Conservation (phyloP, 176 grass and related monocot species). For the Oryza officinalis region DNA sequence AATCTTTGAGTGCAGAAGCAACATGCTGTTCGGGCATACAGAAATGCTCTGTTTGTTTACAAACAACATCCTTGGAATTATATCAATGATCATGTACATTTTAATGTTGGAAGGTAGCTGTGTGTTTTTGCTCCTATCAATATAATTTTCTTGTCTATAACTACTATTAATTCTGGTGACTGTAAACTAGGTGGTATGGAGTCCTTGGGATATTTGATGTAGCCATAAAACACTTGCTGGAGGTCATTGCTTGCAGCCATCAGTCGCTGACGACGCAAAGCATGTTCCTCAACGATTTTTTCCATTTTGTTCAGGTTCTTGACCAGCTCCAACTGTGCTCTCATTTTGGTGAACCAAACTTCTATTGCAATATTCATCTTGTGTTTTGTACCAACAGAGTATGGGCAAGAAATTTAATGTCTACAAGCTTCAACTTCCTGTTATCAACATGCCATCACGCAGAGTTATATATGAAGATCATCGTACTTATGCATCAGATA, state of each 20-base stretch:
- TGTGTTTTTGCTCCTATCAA: conserved; percentile 29
- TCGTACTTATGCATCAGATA: conserved; percentile 82
- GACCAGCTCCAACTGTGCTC: conserved; percentile 1
- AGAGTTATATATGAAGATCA: conserved; percentile 92
- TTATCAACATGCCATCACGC: conserved; percentile 81
- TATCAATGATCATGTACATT: conserved; percentile 98
- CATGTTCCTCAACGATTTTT: conserved; percentile 87
- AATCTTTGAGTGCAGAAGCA: conserved; percentile 69
- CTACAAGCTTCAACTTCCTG: conserved; percentile 86
- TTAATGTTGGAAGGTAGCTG: conserved; percentile 93
- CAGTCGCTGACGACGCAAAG: conserved; percentile 81
- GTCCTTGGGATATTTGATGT: conserved; percentile 89
- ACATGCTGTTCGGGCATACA: conserved; percentile 88
- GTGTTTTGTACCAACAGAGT: conserved; percentile 46
- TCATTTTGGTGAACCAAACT: conserved; percentile 20
- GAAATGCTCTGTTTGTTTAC: conserved; percentile 92
- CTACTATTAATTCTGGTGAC: conserved; percentile 31
- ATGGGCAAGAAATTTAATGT: conserved; percentile 82
- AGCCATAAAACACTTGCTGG: conserved; percentile 92
- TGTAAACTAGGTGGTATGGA: conserved; percentile 86
- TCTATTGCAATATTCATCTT: conserved; percentile 35
- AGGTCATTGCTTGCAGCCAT: conserved; percentile 89
- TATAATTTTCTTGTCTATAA: conserved; percentile 15
- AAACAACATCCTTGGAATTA: conserved; percentile 94
- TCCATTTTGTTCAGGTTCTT: conserved; percentile 91